phyloP scores from a whole-genome alignment of 2,329 filamentous ascomycete genomes.

The Kalaharituber pfeilii region DNA sequence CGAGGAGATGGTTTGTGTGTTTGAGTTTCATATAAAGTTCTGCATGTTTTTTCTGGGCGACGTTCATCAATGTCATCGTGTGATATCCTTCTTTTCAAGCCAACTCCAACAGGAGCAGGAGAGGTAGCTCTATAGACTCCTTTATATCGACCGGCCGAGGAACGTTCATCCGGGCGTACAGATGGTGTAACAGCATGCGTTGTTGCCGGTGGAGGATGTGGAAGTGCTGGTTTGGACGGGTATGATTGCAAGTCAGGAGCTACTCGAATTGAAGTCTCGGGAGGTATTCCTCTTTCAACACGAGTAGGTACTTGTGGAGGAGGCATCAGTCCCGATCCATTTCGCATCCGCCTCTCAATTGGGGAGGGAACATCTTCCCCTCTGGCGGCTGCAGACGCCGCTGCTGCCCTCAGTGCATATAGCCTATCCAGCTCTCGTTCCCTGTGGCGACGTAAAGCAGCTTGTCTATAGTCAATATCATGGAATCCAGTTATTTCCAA shows the following conservation, averaged over 20 bases:
- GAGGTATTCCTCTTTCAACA: constrained; percentile 9
- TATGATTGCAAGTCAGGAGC: neutral
- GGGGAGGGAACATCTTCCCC: neutral
- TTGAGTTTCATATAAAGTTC: constrained; percentile 14
- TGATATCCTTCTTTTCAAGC: constrained; percentile 16
- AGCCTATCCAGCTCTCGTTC: constrained; percentile 14
- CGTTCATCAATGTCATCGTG: constrained; percentile 14
- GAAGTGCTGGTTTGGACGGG: neutral
- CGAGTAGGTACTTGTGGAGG: constrained; percentile 8
- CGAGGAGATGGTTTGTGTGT: constrained; percentile 7
- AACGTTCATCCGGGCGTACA: neutral
- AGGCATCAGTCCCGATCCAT: constrained; percentile 1
- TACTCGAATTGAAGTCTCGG: neutral
- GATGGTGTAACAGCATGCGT: neutral
- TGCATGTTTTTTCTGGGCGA: constrained; percentile 16
- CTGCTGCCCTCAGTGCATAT: neutral
- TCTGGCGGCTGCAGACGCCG: neutral
- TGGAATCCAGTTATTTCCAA: constrained; percentile 20
- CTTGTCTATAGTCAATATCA: constrained; percentile 17
- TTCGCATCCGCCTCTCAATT: neutral
- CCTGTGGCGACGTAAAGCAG: constrained; percentile 10
- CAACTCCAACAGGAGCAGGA: constrained; percentile 9
- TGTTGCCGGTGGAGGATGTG: neutral
- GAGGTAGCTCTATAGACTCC: constrained; percentile 11
- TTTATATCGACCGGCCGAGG: constrained; percentile 5